Percentiles rank a stretch among this genome's conserved stretches.
These are phyloP conservation scores for Besnoitia besnoiti DNA, from an alignment of 169 alveolate genomes.

Conservation along the genomic window DNA sequence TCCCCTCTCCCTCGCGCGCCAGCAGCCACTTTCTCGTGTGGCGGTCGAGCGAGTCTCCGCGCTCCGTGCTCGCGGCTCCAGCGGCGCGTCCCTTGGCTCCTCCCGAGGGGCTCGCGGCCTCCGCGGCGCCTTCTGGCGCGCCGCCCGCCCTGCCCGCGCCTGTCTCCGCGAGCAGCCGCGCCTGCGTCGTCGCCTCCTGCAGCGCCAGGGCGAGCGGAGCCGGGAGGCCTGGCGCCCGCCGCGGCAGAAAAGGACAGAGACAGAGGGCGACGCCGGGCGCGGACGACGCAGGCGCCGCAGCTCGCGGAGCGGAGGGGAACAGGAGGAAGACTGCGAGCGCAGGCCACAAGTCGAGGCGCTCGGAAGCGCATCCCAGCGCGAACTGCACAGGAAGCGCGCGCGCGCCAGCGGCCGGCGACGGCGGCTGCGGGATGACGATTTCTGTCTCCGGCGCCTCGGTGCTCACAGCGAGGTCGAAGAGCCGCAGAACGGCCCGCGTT, in stretches of 20 bases:
- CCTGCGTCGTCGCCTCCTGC: constrained; percentile 20
- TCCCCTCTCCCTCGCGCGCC: too few species aligned
- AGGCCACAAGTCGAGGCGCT: neutral
- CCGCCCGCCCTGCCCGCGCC: neutral
- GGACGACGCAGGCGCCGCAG: constrained; percentile 4
- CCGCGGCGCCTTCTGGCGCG: neutral
- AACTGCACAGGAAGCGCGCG: neutral
- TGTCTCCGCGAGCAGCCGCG: neutral
- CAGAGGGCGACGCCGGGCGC: too few species aligned
- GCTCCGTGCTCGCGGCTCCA: too few species aligned
- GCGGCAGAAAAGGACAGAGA: neutral
- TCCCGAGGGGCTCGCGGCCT: too few species aligned
- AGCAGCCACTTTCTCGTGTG: too few species aligned
- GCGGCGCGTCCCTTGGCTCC: too few species aligned
- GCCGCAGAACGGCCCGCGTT: neutral
- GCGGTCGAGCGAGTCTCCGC: too few species aligned
- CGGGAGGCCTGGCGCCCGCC: neutral
- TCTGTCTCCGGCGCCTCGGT: neutral
- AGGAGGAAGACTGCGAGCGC: constrained; percentile 1
- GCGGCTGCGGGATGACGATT: neutral
- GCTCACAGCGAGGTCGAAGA: neutral
- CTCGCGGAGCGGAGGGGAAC: neutral
- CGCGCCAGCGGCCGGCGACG: neutral
- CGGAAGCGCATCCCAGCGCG: neutral
- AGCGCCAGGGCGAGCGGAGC: constrained; percentile 9